Evolutionary conservation across 768 basidiomycete species (phyloP).

Genomic region (Fistulinella prunicolor): DNA sequence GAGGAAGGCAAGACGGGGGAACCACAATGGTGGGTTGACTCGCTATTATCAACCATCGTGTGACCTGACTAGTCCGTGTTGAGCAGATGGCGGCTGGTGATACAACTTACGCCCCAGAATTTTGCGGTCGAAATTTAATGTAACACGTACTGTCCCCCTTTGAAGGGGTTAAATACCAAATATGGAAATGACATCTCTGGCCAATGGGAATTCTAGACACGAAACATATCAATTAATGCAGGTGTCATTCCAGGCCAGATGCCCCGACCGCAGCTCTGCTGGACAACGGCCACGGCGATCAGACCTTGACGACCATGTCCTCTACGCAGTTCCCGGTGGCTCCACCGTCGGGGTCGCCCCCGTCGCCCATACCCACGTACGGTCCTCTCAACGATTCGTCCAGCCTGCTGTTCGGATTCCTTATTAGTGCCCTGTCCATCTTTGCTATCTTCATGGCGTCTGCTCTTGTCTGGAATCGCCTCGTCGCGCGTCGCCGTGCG

Average conservation of each 20-base stretch:
- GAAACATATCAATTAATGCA: background rate
- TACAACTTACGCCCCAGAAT: background rate
- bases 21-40: constrained; percentile 16
- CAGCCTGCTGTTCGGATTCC: constrained; percentile 31
- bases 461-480: constrained; percentile 33
- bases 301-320: constrained; percentile 21
- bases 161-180: constrained; percentile 2
- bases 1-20: constrained; percentile 20
- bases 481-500: constrained; percentile 25
- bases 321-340: constrained; percentile 8
- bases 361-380: constrained; percentile 5
- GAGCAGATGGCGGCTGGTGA: constrained; percentile 29
- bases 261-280: background rate
- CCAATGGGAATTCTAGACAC: constrained; percentile 17
- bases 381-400: constrained; percentile 16
- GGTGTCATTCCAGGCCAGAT: background rate
- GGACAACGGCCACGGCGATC: constrained; percentile 15
- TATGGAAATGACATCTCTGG: constrained; percentile 2
- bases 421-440: constrained; percentile 29
- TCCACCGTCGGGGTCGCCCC: background rate
- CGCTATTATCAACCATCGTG: background rate
- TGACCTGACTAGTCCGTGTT: background rate
- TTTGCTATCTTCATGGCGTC: constrained; percentile 31
- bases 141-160: background rate
- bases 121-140: no score